Base-by-base conservation (phyloP, 2,329 filamentous ascomycete species). In the Cucurbitaria berberidis region DNA sequence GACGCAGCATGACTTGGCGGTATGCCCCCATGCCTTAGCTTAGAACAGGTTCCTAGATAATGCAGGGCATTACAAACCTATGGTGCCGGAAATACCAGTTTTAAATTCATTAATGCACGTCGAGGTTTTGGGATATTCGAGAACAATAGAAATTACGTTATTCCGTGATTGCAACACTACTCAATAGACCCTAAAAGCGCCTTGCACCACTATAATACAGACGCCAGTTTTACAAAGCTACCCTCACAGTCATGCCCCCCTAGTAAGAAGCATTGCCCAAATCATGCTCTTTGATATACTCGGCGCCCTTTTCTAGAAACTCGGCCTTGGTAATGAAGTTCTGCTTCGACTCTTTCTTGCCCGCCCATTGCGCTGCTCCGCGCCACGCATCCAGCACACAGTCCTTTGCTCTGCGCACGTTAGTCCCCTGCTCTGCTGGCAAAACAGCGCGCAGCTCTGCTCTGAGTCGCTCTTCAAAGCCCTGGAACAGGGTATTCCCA, bases 311-410 rank as follows among this genome's bases (percentile, higher is more conserved):
- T 80, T 99, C 95, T 64, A 85, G 75, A 77, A 91, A 99, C 76
- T 98, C 95, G 62, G 89, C 88, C 66, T 84, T 86, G 1, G 88
- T 89, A 36, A 99, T 84, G 56, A 86, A 88, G 4, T 86, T 86
- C 30, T 78, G 76, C 71, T 82, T 85, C 77, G 87, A 87, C 46
- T 82, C 79, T 18, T 81, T 81, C 27, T 80, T 71, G 1, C 82
- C 81, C 34, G 88, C 89, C 93, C 95, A 99, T 57, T 85, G 82
- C 11, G 95, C 93, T 1, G 95, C 95, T 7, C 95, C 95, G 74
- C 84, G 90, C 95, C 95, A 99, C 3, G 93, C 90, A 81, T 99
- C 95, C 30, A 96, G 79, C 22, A 95, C 73, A 2, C 90, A 85
- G 72, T 98, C 87, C 51, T 80, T 78, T 0, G 95, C 95, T 43